Evolutionary conservation across 208 protist genomes (phyloP).

Genomic region (Phytomonas serpens): DNA sequence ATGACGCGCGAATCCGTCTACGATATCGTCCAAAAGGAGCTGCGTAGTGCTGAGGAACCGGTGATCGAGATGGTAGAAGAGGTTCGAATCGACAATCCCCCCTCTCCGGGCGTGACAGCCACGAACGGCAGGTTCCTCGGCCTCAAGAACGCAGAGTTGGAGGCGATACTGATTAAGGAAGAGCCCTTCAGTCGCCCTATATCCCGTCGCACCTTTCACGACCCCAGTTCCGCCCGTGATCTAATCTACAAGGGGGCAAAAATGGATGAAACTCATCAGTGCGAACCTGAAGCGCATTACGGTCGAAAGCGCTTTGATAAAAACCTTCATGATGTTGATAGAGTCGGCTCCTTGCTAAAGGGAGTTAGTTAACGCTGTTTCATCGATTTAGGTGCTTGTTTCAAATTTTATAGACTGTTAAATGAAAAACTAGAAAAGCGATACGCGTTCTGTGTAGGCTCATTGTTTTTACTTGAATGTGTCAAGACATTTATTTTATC

Average conservation of each 20-base stretch:
- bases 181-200: constrained; percentile 57
- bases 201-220: constrained; percentile 37
- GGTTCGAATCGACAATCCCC: background rate
- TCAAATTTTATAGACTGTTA: constrained; percentile 3
- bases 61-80: constrained; percentile 14
- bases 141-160: constrained; percentile 38
- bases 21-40: constrained; percentile 17
- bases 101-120: constrained; percentile 8
- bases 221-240: constrained; percentile 49
- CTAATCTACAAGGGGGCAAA: constrained; percentile 41
- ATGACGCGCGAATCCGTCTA: constrained; percentile 42
- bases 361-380: background rate
- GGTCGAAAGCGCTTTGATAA: constrained; percentile 36
- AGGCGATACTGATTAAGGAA: constrained; percentile 41
- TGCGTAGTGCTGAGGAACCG: constrained; percentile 3
- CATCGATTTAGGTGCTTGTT: background rate
- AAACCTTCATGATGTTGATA: constrained; percentile 21
- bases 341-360: constrained; percentile 24
- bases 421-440: background rate
- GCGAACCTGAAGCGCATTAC: constrained; percentile 17
- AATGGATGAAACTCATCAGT: background rate
- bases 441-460: background rate
- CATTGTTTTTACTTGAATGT: background rate
- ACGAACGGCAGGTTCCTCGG: constrained; percentile 13
- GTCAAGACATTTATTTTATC: background rate